phyloP scores from a whole-genome alignment of 345 rosid genomes.

The Eutrema heterophyllum region DNA sequence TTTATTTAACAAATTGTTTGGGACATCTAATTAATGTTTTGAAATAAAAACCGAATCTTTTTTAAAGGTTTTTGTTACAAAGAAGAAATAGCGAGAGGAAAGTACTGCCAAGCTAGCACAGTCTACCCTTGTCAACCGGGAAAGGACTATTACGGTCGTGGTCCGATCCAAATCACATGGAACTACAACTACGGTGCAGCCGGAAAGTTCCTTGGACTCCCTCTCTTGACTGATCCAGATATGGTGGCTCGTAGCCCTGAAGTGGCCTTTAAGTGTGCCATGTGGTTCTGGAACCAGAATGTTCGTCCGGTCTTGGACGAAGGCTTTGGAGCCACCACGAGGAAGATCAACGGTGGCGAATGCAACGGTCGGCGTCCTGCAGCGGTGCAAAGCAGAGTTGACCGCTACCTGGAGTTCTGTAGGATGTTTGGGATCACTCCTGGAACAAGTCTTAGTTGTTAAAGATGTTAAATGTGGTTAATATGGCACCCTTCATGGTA shows the following conservation, averaged over 20 bases:
- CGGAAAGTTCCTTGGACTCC: constrained; percentile 35
- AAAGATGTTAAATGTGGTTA: not conserved
- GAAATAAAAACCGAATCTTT: not conserved
- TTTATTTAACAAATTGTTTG: not conserved
- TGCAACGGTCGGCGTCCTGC: constrained; percentile 35
- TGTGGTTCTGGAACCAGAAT: constrained; percentile 61
- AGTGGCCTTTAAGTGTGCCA: constrained; percentile 44
- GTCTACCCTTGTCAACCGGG: constrained; percentile 32
- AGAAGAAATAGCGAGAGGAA: constrained; percentile 36
- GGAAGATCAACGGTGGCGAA: constrained; percentile 49
- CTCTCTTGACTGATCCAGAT: constrained; percentile 44
- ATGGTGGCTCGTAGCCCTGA: constrained; percentile 37
- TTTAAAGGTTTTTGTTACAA: constrained; percentile 34
- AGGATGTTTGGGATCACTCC: constrained; percentile 30
- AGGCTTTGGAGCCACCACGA: constrained; percentile 49
- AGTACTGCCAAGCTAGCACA: constrained; percentile 21
- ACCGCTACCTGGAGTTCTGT: constrained; percentile 38
- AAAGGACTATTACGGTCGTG: constrained; percentile 49
- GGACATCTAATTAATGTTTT: not conserved
- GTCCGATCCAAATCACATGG: constrained; percentile 59
- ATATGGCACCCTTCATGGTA: constrained; percentile 1
- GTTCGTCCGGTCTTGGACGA: constrained; percentile 39
- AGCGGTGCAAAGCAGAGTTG: constrained; percentile 34
- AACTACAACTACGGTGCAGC: constrained; percentile 58
- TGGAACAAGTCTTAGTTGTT: constrained; percentile 36